Evolutionary conservation across 768 basidiomycete species (phyloP).

Genomic region (Lactarius vividus): DNA sequence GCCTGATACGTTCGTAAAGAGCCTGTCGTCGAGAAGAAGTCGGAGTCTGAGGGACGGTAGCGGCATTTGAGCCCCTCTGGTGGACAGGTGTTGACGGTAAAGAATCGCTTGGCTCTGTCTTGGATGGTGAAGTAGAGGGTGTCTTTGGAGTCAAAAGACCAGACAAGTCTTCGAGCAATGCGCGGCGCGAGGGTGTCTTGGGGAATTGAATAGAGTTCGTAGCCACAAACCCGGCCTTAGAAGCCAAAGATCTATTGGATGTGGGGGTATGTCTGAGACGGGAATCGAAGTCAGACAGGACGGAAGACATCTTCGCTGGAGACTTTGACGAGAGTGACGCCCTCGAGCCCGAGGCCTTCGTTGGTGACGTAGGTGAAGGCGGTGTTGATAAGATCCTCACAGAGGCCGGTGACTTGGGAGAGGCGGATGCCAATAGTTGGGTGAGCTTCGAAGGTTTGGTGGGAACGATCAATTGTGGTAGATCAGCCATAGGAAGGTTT

Average conservation of each 20-base stretch:
- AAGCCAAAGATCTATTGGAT: slow-evolving; percentile 29
- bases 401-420: slow-evolving; percentile 52
- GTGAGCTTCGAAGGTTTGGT: slow-evolving; percentile 67
- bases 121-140: slow-evolving; percentile 30
- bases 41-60: slow-evolving; percentile 64
- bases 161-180: slow-evolving; percentile 35
- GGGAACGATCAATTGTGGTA: slow-evolving; percentile 55
- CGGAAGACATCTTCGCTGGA: slow-evolving; percentile 27
- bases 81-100: slow-evolving; percentile 66
- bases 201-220: slow-evolving; percentile 55
- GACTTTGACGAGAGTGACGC: slow-evolving; percentile 40
- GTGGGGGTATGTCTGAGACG: slow-evolving; percentile 50
- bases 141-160: slow-evolving; percentile 40
- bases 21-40: slow-evolving; percentile 75
- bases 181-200: slow-evolving; percentile 55
- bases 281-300: slow-evolving; percentile 40
- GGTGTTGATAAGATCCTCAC: slow-evolving; percentile 35
- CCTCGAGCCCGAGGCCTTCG: slow-evolving; percentile 35
- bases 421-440: slow-evolving; percentile 66
- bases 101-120: slow-evolving; percentile 33
- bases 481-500: slow-evolving; percentile 58
- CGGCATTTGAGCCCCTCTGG: slow-evolving; percentile 53
- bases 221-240: slow-evolving; percentile 37
- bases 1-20: slow-evolving; percentile 76
- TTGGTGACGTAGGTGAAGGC: slow-evolving; percentile 33